phyloP scores from a whole-genome alignment of 768 basidiomycete species.

The Rhizopogon sp. region DNA sequence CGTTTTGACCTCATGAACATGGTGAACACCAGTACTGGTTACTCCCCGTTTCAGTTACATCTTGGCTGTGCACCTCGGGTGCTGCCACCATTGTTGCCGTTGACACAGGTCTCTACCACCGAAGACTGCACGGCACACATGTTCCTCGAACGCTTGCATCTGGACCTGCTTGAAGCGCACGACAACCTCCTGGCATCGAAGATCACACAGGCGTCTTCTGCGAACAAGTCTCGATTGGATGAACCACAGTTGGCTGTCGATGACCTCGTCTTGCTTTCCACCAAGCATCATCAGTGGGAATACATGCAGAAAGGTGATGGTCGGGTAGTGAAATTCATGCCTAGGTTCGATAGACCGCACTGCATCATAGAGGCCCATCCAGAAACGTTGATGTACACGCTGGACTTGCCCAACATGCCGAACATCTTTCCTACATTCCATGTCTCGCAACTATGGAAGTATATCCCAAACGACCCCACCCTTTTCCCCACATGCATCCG shows the following conservation, averaged over 20 bases:
- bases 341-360: slow-evolving; percentile 24
- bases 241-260: slow-evolving; percentile 9
- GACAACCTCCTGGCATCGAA: slow-evolving; percentile 20
- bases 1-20: slow-evolving; percentile 32
- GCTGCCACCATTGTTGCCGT: background rate
- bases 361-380: slow-evolving; percentile 18
- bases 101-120: no score
- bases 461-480: slow-evolving; percentile 29
- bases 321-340: slow-evolving; percentile 38
- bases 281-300: slow-evolving; percentile 16
- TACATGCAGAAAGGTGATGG: slow-evolving; percentile 22
- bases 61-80: background rate
- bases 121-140: no score
- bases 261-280: slow-evolving; percentile 33
- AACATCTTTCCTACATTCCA: slow-evolving; percentile 32
- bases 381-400: slow-evolving; percentile 14
- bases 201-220: slow-evolving; percentile 10
- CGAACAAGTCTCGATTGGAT: no score
- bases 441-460: slow-evolving; percentile 21
- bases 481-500: slow-evolving; percentile 29
- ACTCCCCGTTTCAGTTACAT: slow-evolving; percentile 8
- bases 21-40: slow-evolving; percentile 27
- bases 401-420: slow-evolving; percentile 18
- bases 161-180: slow-evolving; percentile 15
- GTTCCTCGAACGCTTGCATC: background rate